These are phyloP conservation scores for Tilletia caries DNA, from an alignment of 1,284 basidiomycete genomes.

Conservation along the genomic window DNA sequence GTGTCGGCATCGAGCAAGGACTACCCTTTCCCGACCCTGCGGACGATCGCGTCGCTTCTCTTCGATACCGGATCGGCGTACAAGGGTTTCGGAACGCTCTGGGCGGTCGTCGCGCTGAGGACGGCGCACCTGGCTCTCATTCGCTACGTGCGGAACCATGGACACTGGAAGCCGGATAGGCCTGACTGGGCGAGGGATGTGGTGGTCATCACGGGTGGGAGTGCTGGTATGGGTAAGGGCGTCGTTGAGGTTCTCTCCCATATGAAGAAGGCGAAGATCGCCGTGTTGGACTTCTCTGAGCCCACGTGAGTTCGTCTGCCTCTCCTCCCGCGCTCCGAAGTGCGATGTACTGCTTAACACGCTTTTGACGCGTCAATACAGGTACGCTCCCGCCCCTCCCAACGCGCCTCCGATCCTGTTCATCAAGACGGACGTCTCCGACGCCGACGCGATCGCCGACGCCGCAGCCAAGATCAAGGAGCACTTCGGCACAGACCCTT, in stretches of 20 bases:
- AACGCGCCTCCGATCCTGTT: neutral
- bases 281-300: constrained; percentile 27
- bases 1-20: neutral
- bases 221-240: constrained; percentile 34
- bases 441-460: constrained; percentile 4
- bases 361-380: neutral
- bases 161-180: constrained; percentile 24
- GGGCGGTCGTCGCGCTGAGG: constrained; percentile 17
- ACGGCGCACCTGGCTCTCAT: constrained; percentile 19
- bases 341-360: neutral
- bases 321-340: neutral
- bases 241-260: constrained; percentile 28
- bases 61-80: neutral
- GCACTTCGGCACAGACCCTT: constrained; percentile 7
- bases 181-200: constrained; percentile 27
- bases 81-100: neutral
- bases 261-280: constrained; percentile 26
- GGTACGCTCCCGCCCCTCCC: constrained; percentile 18
- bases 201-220: constrained; percentile 32
- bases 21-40: neutral
- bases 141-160: constrained; percentile 26
- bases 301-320: constrained; percentile 18
- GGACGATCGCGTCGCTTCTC: neutral
- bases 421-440: constrained; percentile 14
- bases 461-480: constrained; percentile 14